Evolutionary conservation across 768 basidiomycete species (phyloP).

Genomic region (Leccinum barrowsii): DNA sequence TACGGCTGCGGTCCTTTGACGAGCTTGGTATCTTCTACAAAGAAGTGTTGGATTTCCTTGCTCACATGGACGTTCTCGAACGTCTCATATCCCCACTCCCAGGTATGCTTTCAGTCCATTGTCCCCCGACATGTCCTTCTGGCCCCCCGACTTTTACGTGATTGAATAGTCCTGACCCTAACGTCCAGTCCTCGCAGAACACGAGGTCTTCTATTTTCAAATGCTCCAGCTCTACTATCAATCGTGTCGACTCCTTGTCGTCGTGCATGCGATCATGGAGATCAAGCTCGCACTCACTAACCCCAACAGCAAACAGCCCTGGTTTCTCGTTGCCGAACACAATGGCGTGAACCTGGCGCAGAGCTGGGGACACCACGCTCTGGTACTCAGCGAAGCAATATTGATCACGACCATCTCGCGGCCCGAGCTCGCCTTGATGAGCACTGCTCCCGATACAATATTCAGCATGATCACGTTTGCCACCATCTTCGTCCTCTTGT

Average conservation of each 20-base stretch:
- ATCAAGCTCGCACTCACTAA: slow-evolving; percentile 22
- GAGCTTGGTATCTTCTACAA: slow-evolving; percentile 34
- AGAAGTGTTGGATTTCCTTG: slow-evolving; percentile 31
- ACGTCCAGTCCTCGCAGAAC: slow-evolving; percentile 38
- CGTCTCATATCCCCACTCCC: slow-evolving; percentile 37
- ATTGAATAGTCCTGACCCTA: slow-evolving; percentile 21
- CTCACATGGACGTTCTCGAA: slow-evolving; percentile 35
- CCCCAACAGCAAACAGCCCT: slow-evolving; percentile 17
- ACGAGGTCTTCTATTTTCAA: slow-evolving; percentile 41
- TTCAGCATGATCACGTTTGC: slow-evolving; percentile 43
- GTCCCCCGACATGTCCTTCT: neutral
- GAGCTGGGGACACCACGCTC: slow-evolving; percentile 37
- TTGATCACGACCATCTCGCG: slow-evolving; percentile 34
- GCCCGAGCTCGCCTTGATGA: slow-evolving; percentile 34
- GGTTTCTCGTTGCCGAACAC: slow-evolving; percentile 33
- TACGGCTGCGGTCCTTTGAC: slow-evolving; percentile 26
- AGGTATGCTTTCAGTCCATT: slow-evolving; percentile 25
- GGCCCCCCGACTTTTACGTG: neutral
- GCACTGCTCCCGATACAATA: slow-evolving; percentile 40
- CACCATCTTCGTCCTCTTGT: slow-evolving; percentile 40
- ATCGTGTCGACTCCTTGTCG: slow-evolving; percentile 37
- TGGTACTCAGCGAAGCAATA: slow-evolving; percentile 37
- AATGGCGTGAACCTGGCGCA: slow-evolving; percentile 33
- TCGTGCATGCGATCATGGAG: slow-evolving; percentile 35
- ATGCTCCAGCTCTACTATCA: slow-evolving; percentile 41